Evolutionary conservation across 2,329 filamentous ascomycete species (phyloP), one percentile per base, ranked within the genome.

Genomic region (Aureobasidium sp.): DNA sequence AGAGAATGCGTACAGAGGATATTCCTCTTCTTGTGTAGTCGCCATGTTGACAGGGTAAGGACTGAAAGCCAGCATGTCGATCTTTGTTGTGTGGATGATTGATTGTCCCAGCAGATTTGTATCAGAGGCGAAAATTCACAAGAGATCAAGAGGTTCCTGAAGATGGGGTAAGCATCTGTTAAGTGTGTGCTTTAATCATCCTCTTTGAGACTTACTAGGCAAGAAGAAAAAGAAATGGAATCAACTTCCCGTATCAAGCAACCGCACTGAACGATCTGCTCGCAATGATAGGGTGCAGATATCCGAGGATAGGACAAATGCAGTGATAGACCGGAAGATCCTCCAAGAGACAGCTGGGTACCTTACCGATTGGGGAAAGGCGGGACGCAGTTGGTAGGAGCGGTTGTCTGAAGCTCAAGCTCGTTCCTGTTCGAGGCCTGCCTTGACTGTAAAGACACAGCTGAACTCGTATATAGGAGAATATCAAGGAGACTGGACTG

Each of bases 391-490:
- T 49, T 40, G 33, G 44, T 49, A 29, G 42, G 56, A 59, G 44
- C 42, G 44, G 56, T 49, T 59, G 40, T 57, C 40, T 33, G 57
- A 42, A 40, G 24, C 37, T 50, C 57, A 42, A 49, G 57, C 45
- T 60, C 35, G 57, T 60, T 50, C 44, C 57, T 60, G 57, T 39
- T 60, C 57, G 57, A 60, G 57, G 56, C 56, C 40, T 39, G 54
- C 19, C 39, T 57, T 57, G 35, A 37, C n/a, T 47, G 54, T 27
- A 37, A n/a, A 19, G 15, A 40, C 33, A 60, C 33, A 60, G 57
- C 57, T 60, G 57, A 60, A 17, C 44, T 60, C 19, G 54, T 48
- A n/a, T 58, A n/a, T 24, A 14, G 40, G 9, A 31, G 33, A 59
- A 59, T 37, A 22, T 54, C 37, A 54, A 59, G 9, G 39, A 48